phyloP scores from a whole-genome alignment of 1,284 basidiomycete species.

The Pholiota adiposa region DNA sequence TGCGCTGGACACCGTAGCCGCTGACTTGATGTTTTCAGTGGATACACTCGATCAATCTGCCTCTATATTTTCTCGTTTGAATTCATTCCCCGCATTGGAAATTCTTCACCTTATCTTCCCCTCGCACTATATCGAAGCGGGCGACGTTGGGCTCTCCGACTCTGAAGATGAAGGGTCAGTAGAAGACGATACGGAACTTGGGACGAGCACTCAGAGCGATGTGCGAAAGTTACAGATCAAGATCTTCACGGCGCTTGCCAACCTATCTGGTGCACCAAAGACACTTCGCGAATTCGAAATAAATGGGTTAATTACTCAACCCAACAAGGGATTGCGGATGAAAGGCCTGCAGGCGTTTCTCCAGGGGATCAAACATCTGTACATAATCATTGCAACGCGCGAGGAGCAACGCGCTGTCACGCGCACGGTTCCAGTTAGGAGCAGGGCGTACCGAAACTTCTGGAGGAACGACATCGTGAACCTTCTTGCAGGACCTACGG shows the following conservation, averaged over 20 bases:
- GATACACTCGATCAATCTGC: background rate
- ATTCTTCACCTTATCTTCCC: background rate
- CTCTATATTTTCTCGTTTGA: background rate
- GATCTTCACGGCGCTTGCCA: background rate
- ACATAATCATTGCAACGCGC: background rate
- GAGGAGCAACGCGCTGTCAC: background rate
- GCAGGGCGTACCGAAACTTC: background rate
- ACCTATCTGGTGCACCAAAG: background rate
- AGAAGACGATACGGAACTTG: background rate
- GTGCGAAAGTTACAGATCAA: background rate
- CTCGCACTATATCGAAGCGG: background rate
- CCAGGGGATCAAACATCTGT: background rate
- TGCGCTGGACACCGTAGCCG: background rate
- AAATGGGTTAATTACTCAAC: background rate
- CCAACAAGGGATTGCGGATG: background rate
- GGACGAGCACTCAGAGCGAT: background rate
- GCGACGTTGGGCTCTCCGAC: background rate
- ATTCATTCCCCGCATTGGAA: background rate
- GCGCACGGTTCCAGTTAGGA: background rate
- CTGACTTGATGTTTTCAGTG: background rate
- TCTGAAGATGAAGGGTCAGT: background rate
- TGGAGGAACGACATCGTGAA: background rate
- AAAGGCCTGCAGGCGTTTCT: background rate
- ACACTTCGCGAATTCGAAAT: background rate
- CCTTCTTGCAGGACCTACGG: background rate